Evolutionary conservation across 257 asterid species (phyloP), one percentile per base, ranked within the genome.

Genomic region (Penstemon davidsonii): DNA sequence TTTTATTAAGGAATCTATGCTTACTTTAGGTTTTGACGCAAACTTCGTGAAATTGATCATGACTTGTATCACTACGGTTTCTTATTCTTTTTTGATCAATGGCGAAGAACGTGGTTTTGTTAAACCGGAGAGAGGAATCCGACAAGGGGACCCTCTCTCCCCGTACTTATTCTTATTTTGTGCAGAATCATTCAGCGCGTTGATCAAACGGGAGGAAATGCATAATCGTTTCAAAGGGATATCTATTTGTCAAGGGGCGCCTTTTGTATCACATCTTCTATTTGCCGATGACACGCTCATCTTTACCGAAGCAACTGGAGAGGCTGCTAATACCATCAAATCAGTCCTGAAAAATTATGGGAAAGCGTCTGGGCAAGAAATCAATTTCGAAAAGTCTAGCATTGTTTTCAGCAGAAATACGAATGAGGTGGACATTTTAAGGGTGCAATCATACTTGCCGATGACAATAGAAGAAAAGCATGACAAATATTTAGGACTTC

Each of bases 141-240:
- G 60, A 2, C 60, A 55, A 55, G 37, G 60, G 8, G 60, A 55
- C 18, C 60, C 60, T 55, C 39, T 55, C 1, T 55, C 60, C 39
- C 60, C 39, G 33, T 55, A 55, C 18, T 55, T 55, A 18, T 55
- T 55, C 11, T 25, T 55, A 4, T 1, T 55, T 3, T 15, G 37
- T 15, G 60, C 60, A 3, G 60, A 55, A 5, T 3, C 11, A 0
- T 7, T 55, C 0, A 55, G 60, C 7, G 5, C 38, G 5, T 5
- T 18, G n/a, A 3, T 55, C 7, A 0, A 1, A 1, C 3, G 7
- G 4, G 38, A 6, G 5, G 60, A 55, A 38, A 6, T 7, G 3
- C 7, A 3, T 1, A 37, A 9, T 33, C 6, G 0, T 0, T 3
- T 55, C 25, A 1, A 18, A 9, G 60, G 60, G 2, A 6, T 55